Evolutionary conservation across 2,329 filamentous ascomycete genomes (phyloP).

Genomic region (Ilyonectria mors-panacis): DNA sequence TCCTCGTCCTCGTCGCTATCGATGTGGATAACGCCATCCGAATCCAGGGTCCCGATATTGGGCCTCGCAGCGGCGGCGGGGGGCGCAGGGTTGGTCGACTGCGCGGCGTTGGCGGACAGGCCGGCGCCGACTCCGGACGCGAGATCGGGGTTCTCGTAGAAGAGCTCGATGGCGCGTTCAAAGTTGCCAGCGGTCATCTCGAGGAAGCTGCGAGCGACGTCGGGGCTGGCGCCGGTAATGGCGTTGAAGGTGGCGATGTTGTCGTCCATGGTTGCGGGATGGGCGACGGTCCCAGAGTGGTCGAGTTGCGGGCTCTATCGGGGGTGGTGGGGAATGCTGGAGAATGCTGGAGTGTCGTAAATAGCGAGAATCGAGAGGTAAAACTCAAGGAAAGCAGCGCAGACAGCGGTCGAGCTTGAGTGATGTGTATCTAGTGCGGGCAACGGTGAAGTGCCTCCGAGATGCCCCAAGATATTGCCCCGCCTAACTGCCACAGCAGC

Average conservation of each 20-base stretch:
- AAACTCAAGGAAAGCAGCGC: slow-evolving; percentile 6
- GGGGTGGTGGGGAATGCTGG: neutral
- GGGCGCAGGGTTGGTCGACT: slow-evolving; percentile 47
- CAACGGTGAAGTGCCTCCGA: slow-evolving; percentile 18
- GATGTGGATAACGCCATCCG: slow-evolving; percentile 73
- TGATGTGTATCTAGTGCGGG: slow-evolving; percentile 20
- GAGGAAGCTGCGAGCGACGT: slow-evolving; percentile 86
- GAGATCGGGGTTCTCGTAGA: slow-evolving; percentile 88
- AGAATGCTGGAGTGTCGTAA: slow-evolving; percentile 1
- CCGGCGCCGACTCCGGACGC: slow-evolving; percentile 55
- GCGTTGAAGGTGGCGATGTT: slow-evolving; percentile 83
- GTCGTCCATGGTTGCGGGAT: slow-evolving; percentile 72
- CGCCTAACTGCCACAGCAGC: slow-evolving; percentile 5
- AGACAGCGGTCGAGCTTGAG: slow-evolving; percentile 16
- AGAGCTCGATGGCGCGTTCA: slow-evolving; percentile 89
- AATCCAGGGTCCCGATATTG: slow-evolving; percentile 53
- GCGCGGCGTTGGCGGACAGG: slow-evolving; percentile 42
- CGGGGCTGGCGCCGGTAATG: slow-evolving; percentile 82
- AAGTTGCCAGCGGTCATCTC: slow-evolving; percentile 87
- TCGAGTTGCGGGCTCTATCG: slow-evolving; percentile 1
- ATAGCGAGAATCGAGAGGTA: neutral
- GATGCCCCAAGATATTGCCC: slow-evolving; percentile 28
- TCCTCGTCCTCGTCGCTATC: slow-evolving; percentile 58
- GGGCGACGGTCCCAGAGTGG: slow-evolving; percentile 10
- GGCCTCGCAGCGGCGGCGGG: slow-evolving; percentile 47